phyloP scores from a whole-genome alignment of 1,284 basidiomycete species.

The Melampsora americana region DNA sequence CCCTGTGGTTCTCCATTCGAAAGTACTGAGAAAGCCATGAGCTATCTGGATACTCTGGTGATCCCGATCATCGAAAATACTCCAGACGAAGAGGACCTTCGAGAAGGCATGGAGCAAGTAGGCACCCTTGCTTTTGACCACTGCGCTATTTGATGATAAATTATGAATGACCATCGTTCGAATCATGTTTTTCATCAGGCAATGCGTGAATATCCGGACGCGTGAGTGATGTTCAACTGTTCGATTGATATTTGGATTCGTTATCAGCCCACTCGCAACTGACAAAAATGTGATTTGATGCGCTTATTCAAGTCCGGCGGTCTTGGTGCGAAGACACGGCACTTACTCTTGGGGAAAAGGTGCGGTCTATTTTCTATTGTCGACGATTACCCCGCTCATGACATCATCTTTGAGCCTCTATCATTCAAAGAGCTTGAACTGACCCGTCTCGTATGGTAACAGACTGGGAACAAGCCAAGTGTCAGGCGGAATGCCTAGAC shows the following conservation, averaged over 20 bases:
- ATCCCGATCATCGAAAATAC: conserved; percentile 85
- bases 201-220: conserved; percentile 72
- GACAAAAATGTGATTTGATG: too few species aligned
- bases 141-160: background rate
- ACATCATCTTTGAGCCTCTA: background rate
- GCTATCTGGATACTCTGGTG: conserved; percentile 77
- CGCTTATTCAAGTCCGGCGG: conserved; percentile 57
- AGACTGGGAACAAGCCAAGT: conserved; percentile 83
- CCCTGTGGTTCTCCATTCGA: too few species aligned
- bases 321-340: conserved; percentile 76
- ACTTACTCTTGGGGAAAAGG: conserved; percentile 75
- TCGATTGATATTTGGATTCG: background rate
- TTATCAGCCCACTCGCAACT: background rate
- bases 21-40: conserved; percentile 63
- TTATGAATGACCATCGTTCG: background rate
- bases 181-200: conserved; percentile 56
- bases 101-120: conserved; percentile 71
- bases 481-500: conserved; percentile 77
- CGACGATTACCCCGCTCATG: background rate
- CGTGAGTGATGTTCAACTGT: conserved; percentile 52
- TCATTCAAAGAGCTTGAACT: conserved; percentile 49
- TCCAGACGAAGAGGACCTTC: conserved; percentile 77
- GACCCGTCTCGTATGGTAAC: conserved; percentile 54
- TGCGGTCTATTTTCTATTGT: background rate
- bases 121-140: conserved; percentile 38